Base-by-base conservation (phyloP, 306 rosid species). In the Alnus glutinosa region DNA sequence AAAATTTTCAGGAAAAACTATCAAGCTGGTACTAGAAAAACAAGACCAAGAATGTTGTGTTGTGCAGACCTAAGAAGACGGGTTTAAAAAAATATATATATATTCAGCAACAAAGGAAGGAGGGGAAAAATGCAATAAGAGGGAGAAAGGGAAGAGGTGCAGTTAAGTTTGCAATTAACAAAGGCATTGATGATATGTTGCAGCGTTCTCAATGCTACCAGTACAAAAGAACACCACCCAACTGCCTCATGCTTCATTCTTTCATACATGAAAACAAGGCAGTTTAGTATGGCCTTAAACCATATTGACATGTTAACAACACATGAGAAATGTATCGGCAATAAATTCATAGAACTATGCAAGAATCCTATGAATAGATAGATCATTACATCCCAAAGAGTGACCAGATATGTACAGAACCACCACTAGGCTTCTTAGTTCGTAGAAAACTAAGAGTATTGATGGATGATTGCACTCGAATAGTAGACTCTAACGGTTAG, bases 1-100 rank as follows among this genome's bases (percentile, higher is more conserved):
- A 71, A 51, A 82, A 82, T n/a, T 57, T 68, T 59, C 48, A 74
- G 70, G 75, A 55, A 57, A 79, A 71, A 36, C 32, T 36, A 68
- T 5, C 50, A 76, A 59, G 28, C 61, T 50, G 78, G 9, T n/a
- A 80, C 74, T 77, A 55, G 12, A 70, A 66, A 64, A 78, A 79
- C 15, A 32, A 59, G 51, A 68, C 66, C 73, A 81, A 19, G 71
- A 76, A 75, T 66, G 67, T 61, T 66, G 71, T 76, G 73, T 61
- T 66, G 69, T 10, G 39, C 67, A 79, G 68, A 73, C 58, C 46
- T 34, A 49, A 52, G 34, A 47, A 46, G 44, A 63, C 18, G 19
- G 71, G 15, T 8, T 10, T 15, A 36, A 36, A 19, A 69, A 8
- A 59, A 75, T 13, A 46, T 3, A 46, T 3, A 46, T 6, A 23